Base-by-base conservation (phyloP, 192 early-diverging fungal species). In the Podila epicladia region DNA sequence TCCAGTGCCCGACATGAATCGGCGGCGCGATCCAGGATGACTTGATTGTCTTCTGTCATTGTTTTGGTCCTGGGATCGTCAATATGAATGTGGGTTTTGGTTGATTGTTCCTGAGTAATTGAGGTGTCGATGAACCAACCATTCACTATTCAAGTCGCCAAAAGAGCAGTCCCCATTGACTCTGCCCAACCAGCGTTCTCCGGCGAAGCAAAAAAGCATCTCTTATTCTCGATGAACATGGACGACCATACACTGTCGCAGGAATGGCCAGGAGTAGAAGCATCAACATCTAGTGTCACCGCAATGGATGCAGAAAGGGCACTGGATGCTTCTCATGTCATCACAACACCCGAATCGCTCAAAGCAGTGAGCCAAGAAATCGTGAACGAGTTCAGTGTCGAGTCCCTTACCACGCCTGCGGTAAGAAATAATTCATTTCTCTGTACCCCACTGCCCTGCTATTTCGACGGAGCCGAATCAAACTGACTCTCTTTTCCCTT, bases 1-100 rank as follows among this genome's bases (percentile, higher is more conserved):
- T 79, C 76, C 12, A 79, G 32, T 17, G 70, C 48, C 2, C 66
- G 59, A 64, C 76, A 79, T 20, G 76, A 64, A 22, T 79, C 61
- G 22, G 76, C 62, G 1, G 76, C 76, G 49, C 76, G 69, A 22
- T 72, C 69, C 26, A 79, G 65, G 60, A 79, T 68, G 32, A 72
- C 48, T 29, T 67, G 48, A 50, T 79, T 79, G 60, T 79, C 53
- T 9, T 55, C 76, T 37, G 32, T 65, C 24, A 72, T 13, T 22
- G 58, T 41, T 41, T 33, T 17, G 13, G 41, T 45, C 13, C 41
- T 45, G 41, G 41, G 41, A 12, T 37, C 17, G 41, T 17, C 11
- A 15, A 17, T 17, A 15, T 61, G 28, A 33, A 26, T 61, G 33
- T 33, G 29, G n/a, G n/a, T n/a, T n/a, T 38, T 2, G 41, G 1